Evolutionary conservation across 2,329 filamentous ascomycete genomes (phyloP).

Genomic region (Diaporthe destruens): DNA sequence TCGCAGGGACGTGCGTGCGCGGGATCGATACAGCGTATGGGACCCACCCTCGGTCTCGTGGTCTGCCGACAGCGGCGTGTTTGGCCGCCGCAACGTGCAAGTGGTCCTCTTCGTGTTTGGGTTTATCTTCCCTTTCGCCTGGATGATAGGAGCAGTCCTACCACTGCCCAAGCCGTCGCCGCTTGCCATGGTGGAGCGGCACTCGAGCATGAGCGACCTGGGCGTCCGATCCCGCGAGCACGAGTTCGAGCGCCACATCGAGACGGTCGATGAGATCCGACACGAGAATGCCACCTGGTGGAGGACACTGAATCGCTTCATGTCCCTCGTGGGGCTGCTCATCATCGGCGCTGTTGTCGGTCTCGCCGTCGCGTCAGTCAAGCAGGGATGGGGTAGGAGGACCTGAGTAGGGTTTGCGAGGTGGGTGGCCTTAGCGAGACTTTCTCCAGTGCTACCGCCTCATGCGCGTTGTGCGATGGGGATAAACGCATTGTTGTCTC

Average conservation of each 20-base stretch:
- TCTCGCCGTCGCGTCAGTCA: conserved; percentile 65
- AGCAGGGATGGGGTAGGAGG: conserved; percentile 59
- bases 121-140: conserved; percentile 83
- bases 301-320: conserved; percentile 69
- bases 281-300: conserved; percentile 70
- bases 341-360: conserved; percentile 66
- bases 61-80: conserved; percentile 68
- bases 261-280: conserved; percentile 57
- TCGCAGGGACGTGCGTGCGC: conserved; percentile 70
- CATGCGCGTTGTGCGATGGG: conserved; percentile 3
- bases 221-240: conserved; percentile 50
- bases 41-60: conserved; percentile 79
- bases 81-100: conserved; percentile 79
- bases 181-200: conserved; percentile 63
- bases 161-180: conserved; percentile 74
- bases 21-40: conserved; percentile 73
- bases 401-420: conserved; percentile 19
- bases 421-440: not conserved
- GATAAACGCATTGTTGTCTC: conserved; percentile 8
- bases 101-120: conserved; percentile 80
- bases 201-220: conserved; percentile 56
- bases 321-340: conserved; percentile 68
- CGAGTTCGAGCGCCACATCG: conserved; percentile 51
- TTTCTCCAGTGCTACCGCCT: conserved; percentile 10
- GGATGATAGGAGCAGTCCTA: conserved; percentile 83